Evolutionary conservation across 257 asterid genomes (phyloP), one percentile per base, ranked within the genome.

Genomic region (Scutellaria barbata): DNA sequence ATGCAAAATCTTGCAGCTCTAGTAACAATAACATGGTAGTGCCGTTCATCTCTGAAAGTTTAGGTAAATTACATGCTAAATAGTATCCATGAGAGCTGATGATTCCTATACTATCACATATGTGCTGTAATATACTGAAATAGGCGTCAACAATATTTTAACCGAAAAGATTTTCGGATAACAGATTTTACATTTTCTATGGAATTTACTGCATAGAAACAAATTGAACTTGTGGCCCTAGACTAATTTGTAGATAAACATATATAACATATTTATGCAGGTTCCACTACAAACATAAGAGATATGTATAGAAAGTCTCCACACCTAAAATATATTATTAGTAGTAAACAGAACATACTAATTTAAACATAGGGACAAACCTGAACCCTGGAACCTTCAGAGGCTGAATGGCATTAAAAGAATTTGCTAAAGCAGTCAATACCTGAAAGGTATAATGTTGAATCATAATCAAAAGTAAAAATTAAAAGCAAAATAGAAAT

Each of bases 331-430:
- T 43, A 37, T 42, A 42, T 3, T 46, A 51, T 20, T 20, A 52
- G 45, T 35, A 16, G n/a, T 10, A 35, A 22, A 37, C 6, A 51
- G 5, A 9, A 58, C 5, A 41, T 35, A 77, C 33, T 16, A 41
- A 57, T 18, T 33, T 30, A 42, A 64, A 50, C 22, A 61, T 56
- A 61, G 64, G 47, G 14, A 69, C 82, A 51, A 63, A 88, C 99
- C 99, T 88, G 90, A 95, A 95, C 51, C 96, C 98, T 66, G 99
- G 96, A 82, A 92, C 82, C 83, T 89, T 92, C 70, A 88, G 94
- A 62, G 99, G 99, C 84, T 95, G 99, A 77, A 95, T 81, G 68
- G 98, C 94, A 79, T 95, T 98, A 79, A 94, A 92, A 35, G 90
- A 76, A 82, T 89, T 92, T 48, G 96, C 96, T 61, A 94, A 81